Percentiles rank a stretch among this genome's conserved stretches.
These are phyloP conservation scores for Suillus ampliporus DNA, from an alignment of 768 basidiomycete species.

Conservation along the genomic window DNA sequence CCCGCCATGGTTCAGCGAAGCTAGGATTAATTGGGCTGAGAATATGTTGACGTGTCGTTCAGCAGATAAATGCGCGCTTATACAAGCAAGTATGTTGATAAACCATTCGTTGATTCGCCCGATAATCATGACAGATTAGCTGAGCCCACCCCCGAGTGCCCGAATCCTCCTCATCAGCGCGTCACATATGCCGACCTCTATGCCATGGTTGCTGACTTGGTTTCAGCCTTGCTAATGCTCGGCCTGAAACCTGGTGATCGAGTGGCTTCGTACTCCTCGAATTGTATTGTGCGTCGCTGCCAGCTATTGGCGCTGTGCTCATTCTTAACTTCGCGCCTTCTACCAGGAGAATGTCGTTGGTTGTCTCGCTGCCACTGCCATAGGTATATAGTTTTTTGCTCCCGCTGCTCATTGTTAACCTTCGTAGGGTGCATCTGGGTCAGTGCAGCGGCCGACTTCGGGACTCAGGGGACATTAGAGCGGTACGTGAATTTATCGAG, in stretches of 20 bases:
- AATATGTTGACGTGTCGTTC: slow-evolving; percentile 73
- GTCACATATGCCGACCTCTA: slow-evolving; percentile 66
- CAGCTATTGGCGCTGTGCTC: slow-evolving; percentile 13
- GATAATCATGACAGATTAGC: slow-evolving; percentile 41
- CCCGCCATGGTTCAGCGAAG: slow-evolving; percentile 73
- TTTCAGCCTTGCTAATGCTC: slow-evolving; percentile 57
- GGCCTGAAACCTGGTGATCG: slow-evolving; percentile 70
- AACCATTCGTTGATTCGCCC: slow-evolving; percentile 19
- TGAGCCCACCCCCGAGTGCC: slow-evolving; percentile 60
- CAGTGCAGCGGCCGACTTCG: slow-evolving; percentile 83
- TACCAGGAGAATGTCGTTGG: slow-evolving; percentile 69
- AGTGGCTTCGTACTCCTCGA: slow-evolving; percentile 79
- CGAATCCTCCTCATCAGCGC: slow-evolving; percentile 49
- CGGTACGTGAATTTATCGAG: slow-evolving; percentile 46
- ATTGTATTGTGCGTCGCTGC: slow-evolving; percentile 67
- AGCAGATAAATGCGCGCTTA: slow-evolving; percentile 62
- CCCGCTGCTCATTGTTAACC: background rate
- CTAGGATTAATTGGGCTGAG: slow-evolving; percentile 80
- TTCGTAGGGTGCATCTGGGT: slow-evolving; percentile 74
- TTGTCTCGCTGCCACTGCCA: slow-evolving; percentile 69
- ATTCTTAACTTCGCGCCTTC: slow-evolving; percentile 11
- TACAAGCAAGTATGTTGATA: slow-evolving; percentile 66
- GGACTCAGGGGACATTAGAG: slow-evolving; percentile 77
- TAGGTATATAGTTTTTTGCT: slow-evolving; percentile 44
- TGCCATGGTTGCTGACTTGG: slow-evolving; percentile 56